Base-by-base conservation (phyloP, 345 rosid species). In the Arabis hirsuta region DNA sequence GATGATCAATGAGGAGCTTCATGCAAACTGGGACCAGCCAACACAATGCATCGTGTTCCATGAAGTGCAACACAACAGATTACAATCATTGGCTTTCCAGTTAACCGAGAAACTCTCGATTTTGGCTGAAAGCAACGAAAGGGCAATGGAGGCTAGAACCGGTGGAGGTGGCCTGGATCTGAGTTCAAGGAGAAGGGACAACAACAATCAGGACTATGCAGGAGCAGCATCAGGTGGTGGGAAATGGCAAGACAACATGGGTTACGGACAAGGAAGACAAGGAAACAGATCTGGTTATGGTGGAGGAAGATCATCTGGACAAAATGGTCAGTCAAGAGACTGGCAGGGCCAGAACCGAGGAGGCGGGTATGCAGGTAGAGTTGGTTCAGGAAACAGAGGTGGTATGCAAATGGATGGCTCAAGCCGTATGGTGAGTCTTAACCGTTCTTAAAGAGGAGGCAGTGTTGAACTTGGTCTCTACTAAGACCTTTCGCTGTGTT, bases 1-100 rank as follows among this genome's bases (percentile, higher is more conserved):
- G 97, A 87, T 90, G 92, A 82, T 90, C 50, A 88, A 82, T 3
- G 80, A 76, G 10, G 80, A 71, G 55, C 73, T 71, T 56, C 78
- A 66, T 45, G 92, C 92, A 45, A 88, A 90, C 63, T 93, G 96
- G 98, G 97, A 93, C 73, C 96, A 93, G 86, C 94, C 97, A 41
- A 85, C 90, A 3, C 78, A 29, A 13, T 88, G 96, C 63, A 68
- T 93, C 6, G 73, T 89, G 73, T 89, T 93, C 91, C 94, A 86
- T 42, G 86, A 85, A 54, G 84, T 87, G 46, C 85, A 86, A 82
- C 83, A 85, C 71, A 75, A 90, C 41, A 88, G 94, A 83, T 45
- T 90, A 72, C 97, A 93, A 67, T 73, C 84, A 9, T 69, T 93
- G 72, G 91, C 97, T 7, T 93, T 93, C 78, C 97, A 86, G 72